Conservation (phyloP, 2,329 filamentous ascomycete genomes). For the Clarireedia homoeocarpa region DNA sequence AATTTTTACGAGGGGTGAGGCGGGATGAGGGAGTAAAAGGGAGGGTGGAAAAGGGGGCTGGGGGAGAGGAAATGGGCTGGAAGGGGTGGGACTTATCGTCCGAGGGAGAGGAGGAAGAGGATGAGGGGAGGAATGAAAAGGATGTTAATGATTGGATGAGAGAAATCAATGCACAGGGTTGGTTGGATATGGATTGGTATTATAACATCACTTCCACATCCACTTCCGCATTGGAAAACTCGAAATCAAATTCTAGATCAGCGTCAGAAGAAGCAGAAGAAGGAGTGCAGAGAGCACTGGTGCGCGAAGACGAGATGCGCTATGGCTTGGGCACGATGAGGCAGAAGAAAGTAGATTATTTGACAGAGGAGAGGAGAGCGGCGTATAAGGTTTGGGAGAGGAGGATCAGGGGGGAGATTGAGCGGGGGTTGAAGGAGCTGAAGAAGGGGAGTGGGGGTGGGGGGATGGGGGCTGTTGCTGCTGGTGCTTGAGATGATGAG, state of each 20-base stretch:
- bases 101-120: constrained; percentile 37
- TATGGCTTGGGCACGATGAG: constrained; percentile 52
- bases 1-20: constrained; percentile 33
- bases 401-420: constrained; percentile 48
- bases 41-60: constrained; percentile 36
- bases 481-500: background rate
- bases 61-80: constrained; percentile 35
- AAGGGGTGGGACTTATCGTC: constrained; percentile 39
- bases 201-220: constrained; percentile 39
- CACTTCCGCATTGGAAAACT: no score
- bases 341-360: constrained; percentile 64
- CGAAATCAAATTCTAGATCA: no score
- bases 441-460: constrained; percentile 4
- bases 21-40: constrained; percentile 37
- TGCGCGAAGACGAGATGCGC: constrained; percentile 15
- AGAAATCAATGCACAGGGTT: constrained; percentile 41
- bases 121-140: constrained; percentile 42
- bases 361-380: constrained; percentile 53
- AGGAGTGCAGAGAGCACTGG: constrained; percentile 16
- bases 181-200: constrained; percentile 50
- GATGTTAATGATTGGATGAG: constrained; percentile 57
- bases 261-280: constrained; percentile 29
- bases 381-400: constrained; percentile 61
- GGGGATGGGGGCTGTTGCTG: constrained; percentile 1
- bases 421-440: constrained; percentile 29